phyloP scores from a whole-genome alignment of 164 flowering plant species.

The Chimonanthus salicifolius region DNA sequence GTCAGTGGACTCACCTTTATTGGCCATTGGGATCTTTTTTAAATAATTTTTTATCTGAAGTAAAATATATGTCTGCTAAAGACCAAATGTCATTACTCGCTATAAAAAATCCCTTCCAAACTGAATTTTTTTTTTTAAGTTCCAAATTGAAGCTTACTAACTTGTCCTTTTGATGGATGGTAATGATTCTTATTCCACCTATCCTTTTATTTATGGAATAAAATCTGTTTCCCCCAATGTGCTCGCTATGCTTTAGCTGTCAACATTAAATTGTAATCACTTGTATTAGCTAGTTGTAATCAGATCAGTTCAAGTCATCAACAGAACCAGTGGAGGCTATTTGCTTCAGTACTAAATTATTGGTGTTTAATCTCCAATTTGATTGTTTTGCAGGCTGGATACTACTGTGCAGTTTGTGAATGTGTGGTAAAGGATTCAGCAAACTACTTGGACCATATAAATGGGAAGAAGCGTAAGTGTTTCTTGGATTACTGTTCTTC shows the following conservation, averaged over 20 bases:
- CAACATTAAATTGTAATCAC: background rate
- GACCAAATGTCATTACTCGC: too few species aligned
- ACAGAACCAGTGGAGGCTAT: too few species aligned
- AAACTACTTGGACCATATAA: constrained; percentile 94
- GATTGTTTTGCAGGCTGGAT: constrained; percentile 68
- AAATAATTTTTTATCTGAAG: too few species aligned
- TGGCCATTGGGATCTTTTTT: too few species aligned
- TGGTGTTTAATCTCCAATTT: background rate
- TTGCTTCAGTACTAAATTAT: background rate
- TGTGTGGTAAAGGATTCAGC: constrained; percentile 99
- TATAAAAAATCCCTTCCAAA: too few species aligned
- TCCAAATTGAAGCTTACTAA: too few species aligned
- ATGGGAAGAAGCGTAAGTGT: constrained; percentile 91
- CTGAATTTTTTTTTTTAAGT: too few species aligned
- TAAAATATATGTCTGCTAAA: too few species aligned
- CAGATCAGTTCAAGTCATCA: background rate
- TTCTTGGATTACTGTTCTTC: background rate
- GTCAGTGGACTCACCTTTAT: background rate
- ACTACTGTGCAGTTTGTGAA: constrained; percentile 86
- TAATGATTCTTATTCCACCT: background rate
- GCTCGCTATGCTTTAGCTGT: background rate
- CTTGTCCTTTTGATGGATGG: too few species aligned
- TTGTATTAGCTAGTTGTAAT: background rate
- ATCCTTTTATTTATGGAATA: background rate
- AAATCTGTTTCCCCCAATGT: background rate